Evolutionary conservation across 169 alveolate species (phyloP).

Genomic region (Plasmodium knowlesi): DNA sequence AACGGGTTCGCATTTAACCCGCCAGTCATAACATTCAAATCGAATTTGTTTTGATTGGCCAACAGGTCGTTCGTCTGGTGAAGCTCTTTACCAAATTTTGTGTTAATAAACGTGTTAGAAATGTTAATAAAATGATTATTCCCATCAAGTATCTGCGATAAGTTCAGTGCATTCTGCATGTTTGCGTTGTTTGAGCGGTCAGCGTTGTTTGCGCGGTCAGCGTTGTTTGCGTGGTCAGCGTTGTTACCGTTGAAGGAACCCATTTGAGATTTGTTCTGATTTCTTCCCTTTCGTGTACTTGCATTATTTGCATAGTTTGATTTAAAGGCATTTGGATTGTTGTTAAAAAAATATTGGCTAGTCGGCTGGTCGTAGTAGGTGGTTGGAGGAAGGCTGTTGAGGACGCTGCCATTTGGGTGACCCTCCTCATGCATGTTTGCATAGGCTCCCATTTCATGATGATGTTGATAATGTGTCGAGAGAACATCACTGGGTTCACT

Average conservation of each 20-base stretch:
- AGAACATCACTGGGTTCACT: background rate
- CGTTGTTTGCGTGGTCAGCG: background rate
- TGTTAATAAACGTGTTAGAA: slow-evolving; percentile 40
- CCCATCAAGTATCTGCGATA: slow-evolving; percentile 40
- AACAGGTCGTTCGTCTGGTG: slow-evolving; percentile 26
- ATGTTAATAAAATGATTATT: slow-evolving; percentile 64
- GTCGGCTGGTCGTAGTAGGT: background rate
- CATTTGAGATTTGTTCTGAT: slow-evolving; percentile 3
- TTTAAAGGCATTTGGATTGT: slow-evolving; percentile 12
- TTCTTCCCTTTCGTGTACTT: slow-evolving; percentile 10
- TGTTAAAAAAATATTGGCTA: background rate
- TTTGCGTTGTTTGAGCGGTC: background rate
- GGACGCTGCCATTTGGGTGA: background rate
- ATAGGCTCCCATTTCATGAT: background rate
- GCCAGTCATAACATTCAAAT: background rate
- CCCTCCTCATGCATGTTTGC: background rate
- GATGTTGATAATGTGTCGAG: background rate
- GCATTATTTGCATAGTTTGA: background rate
- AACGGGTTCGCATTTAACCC: slow-evolving; percentile 5
- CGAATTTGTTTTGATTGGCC: slow-evolving; percentile 26
- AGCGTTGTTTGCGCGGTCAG: too few species aligned
- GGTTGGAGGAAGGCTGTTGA: background rate
- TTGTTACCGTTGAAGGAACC: slow-evolving; percentile 1
- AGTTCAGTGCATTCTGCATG: background rate
- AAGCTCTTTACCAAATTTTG: slow-evolving; percentile 18